phyloP scores from a whole-genome alignment of 2,329 filamentous ascomycete species.

The Plenodomus tracheiphilus region DNA sequence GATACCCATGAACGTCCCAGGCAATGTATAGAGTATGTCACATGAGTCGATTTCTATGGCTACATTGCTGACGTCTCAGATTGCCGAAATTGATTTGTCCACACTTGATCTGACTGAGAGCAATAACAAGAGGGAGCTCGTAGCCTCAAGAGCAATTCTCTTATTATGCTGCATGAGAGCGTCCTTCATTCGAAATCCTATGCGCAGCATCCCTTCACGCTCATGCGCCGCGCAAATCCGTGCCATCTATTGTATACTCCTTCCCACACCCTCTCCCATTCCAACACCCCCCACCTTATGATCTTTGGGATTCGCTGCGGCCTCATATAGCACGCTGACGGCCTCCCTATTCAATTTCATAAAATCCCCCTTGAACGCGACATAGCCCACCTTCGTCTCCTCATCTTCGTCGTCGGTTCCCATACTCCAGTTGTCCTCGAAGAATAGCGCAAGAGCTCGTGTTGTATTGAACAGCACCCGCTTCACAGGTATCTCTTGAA shows the following conservation, averaged over 20 bases:
- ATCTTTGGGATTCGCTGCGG: slow-evolving; percentile 87
- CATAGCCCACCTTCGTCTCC: slow-evolving; percentile 74
- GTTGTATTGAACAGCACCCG: slow-evolving; percentile 87
- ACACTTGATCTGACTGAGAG: background rate
- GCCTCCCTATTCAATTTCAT: slow-evolving; percentile 84
- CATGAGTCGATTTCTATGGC: slow-evolving; percentile 1
- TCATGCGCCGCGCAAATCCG: too few relatives aligned
- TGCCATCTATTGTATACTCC: slow-evolving; percentile 32
- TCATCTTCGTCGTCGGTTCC: slow-evolving; percentile 83
- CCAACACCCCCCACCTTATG: slow-evolving; percentile 61
- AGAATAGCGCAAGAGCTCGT: slow-evolving; percentile 81
- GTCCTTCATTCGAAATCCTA: too few relatives aligned
- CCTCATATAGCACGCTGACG: slow-evolving; percentile 86
- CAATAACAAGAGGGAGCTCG: too few relatives aligned
- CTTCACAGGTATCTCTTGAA: slow-evolving; percentile 87
- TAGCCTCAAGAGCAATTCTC: too few relatives aligned
- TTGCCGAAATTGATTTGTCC: slow-evolving; percentile 2
- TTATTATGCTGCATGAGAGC: too few relatives aligned
- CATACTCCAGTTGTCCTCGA: slow-evolving; percentile 81
- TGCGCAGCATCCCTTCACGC: too few relatives aligned
- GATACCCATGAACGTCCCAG: slow-evolving; percentile 19
- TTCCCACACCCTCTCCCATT: slow-evolving; percentile 41
- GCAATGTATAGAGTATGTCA: slow-evolving; percentile 25
- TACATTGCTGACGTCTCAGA: slow-evolving; percentile 18
- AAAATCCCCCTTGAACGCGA: slow-evolving; percentile 94